Conservation (phyloP, 2,329 filamentous ascomycete genomes). For the Aspergillus sp. region DNA sequence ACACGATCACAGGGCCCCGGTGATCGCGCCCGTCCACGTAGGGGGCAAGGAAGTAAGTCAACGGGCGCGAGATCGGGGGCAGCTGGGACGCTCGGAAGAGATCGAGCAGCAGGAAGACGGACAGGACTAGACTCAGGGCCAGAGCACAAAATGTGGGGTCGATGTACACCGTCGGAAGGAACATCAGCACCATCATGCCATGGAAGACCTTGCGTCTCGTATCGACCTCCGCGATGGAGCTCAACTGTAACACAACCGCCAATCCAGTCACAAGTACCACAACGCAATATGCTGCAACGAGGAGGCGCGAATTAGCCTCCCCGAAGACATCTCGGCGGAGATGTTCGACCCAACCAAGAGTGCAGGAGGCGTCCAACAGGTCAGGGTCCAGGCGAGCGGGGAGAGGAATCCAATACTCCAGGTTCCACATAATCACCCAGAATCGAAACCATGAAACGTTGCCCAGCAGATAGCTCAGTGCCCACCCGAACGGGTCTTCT, state of each 20-base stretch:
- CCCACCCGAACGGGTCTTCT: conserved; percentile 88
- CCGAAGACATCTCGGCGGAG: conserved; percentile 68
- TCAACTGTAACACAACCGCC: conserved; percentile 71
- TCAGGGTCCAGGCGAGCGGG: conserved; percentile 50
- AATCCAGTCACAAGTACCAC: conserved; percentile 71
- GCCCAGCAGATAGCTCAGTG: conserved; percentile 83
- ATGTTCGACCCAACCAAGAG: conserved; percentile 64
- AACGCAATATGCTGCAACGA: conserved; percentile 74
- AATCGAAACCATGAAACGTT: conserved; percentile 72
- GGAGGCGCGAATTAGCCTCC: conserved; percentile 76
- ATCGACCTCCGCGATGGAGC: conserved; percentile 82
- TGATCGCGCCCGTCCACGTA: conserved; percentile 95
- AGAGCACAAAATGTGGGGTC: conserved; percentile 83
- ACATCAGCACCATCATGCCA: conserved; percentile 97
- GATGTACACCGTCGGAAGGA: conserved; percentile 81
- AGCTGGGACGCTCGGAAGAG: conserved; percentile 87
- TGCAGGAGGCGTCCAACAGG: conserved; percentile 44
- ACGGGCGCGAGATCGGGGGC: conserved; percentile 80
- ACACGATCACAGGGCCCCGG: conserved; percentile 89
- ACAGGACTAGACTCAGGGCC: conserved; percentile 75
- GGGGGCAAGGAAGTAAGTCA: conserved; percentile 84
- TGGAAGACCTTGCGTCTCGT: conserved; percentile 97
- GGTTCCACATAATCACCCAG: conserved; percentile 66
- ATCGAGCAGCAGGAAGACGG: conserved; percentile 85
- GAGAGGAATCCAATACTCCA: conserved; percentile 75